Base-by-base conservation (phyloP, 805 yeast genomes). In the Candida peoriensis region DNA sequence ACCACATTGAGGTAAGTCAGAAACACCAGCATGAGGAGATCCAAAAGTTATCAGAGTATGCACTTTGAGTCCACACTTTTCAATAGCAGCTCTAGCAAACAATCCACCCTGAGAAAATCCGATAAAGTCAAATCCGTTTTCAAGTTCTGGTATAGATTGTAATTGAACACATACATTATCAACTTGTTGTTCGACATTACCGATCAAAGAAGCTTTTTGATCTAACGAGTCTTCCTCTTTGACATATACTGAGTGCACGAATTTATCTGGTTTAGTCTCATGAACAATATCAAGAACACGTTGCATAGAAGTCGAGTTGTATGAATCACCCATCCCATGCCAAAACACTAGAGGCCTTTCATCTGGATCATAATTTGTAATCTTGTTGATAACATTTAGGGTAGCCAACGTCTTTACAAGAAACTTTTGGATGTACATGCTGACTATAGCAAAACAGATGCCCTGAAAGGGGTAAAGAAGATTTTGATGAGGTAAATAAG, bases 91-190 rank as follows among this genome's bases (percentile, higher is more conserved):
- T 30, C 95, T 58, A n/a, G 81, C 59, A 41, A 84, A 77, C n/a
- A 84, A 57, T 0, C 95, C 95, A 26, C 95, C 95, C 52, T 84
- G 95, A 0, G 90, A 81, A 45, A 81, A 78, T 5, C 95, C 95
- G 26, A 84, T 66, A 6, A 79, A 84, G 52, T 81, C 79, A 50
- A 82, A 79, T 0, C 89, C 89, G 22, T 57, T 37, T 2, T 38
- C 33, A 7, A 82, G 58, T 36, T 69, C 74, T 1, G 74, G 60
- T 2, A 72, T 62, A 1, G 45, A 45, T 0, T 52, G 34, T n/a
- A 84, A 50, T 40, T 75, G 74, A 6, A 65, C 65, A 53, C 89
- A 82, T 0, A 72, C 86, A 5, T 42, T 38, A 1, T 66, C 69
- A 3, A 84, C 47, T 47, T 83, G 77, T 5, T 59, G 62, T 43